Percentiles rank a stretch among this genome's conserved stretches.
Evolutionary conservation across 768 basidiomycete genomes (phyloP).

Genomic region (Pulveroboletus ravenelii): DNA sequence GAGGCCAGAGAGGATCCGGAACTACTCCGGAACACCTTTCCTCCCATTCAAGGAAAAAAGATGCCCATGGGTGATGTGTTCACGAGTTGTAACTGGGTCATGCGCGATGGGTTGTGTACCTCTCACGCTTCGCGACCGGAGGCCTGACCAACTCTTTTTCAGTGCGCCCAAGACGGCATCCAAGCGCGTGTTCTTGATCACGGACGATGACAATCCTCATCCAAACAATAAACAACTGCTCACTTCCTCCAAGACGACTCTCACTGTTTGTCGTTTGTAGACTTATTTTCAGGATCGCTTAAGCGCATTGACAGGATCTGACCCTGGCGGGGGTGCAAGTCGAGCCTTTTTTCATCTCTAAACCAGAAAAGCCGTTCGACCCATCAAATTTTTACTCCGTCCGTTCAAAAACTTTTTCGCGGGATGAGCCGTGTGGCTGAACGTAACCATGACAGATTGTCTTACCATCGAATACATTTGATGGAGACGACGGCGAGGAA

Average conservation of each 20-base stretch:
- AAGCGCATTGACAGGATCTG: constrained; percentile 55
- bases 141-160: not conserved
- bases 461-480: constrained; percentile 46
- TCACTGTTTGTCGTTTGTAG: constrained; percentile 44
- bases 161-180: constrained; percentile 85
- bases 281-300: not conserved
- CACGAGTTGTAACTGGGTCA: constrained; percentile 82
- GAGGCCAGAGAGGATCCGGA: constrained; percentile 62
- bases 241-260: constrained; percentile 67
- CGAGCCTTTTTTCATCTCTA: constrained; percentile 87
- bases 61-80: constrained; percentile 87
- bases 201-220: constrained; percentile 57
- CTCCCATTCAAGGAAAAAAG: constrained; percentile 51
- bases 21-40: constrained; percentile 55
- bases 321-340: constrained; percentile 72
- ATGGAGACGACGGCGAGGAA: constrained; percentile 41
- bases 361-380: constrained; percentile 62
- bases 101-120: constrained; percentile 70
- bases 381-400: constrained; percentile 77
- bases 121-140: constrained; percentile 13
- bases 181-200: constrained; percentile 92
- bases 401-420: constrained; percentile 18
- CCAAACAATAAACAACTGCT: constrained; percentile 53
- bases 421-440: constrained; percentile 5
- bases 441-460: constrained; percentile 44